Conservation (phyloP, 352 stramenopile species). For the Phytopythium kandeliae region DNA sequence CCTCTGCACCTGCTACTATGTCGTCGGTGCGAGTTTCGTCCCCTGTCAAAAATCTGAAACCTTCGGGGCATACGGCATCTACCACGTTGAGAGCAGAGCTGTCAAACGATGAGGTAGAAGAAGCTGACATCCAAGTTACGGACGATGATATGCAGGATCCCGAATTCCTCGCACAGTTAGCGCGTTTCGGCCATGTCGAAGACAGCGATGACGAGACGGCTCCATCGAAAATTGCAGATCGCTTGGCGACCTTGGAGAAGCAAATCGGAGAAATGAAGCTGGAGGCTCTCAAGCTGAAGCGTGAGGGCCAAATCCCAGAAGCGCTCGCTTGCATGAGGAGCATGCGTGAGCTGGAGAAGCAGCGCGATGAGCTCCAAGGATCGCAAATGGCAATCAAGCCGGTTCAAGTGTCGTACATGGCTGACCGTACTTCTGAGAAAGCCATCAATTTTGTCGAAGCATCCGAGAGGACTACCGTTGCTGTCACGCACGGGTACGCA, state of each 20-base stretch:
- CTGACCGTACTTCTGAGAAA: neutral
- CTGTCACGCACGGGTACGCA: constrained; percentile 12
- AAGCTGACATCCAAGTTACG: constrained; percentile 52
- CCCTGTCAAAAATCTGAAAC: too few relatives aligned
- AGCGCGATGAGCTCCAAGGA: constrained; percentile 11
- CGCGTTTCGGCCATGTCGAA: constrained; percentile 31
- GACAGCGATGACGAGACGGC: neutral
- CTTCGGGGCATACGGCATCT: too few relatives aligned
- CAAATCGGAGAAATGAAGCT: constrained; percentile 47
- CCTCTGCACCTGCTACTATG: too few relatives aligned
- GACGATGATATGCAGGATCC: constrained; percentile 76
- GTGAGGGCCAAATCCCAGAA: constrained; percentile 43
- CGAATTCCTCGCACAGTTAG: constrained; percentile 57
- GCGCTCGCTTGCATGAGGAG: constrained; percentile 51
- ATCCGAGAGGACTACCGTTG: neutral
- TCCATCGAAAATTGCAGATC: neutral
- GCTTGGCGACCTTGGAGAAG: constrained; percentile 25
- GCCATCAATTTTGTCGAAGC: neutral
- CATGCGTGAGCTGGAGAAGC: constrained; percentile 49
- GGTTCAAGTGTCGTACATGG: neutral
- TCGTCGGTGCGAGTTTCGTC: too few relatives aligned
- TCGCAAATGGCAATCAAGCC: neutral
- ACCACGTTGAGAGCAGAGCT: too few relatives aligned
- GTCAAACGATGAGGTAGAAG: constrained; percentile 9
- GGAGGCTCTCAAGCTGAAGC: constrained; percentile 46